Evolutionary conservation across 805 yeast species (phyloP).

Genomic region (Wickerhamiella occidentalis): DNA sequence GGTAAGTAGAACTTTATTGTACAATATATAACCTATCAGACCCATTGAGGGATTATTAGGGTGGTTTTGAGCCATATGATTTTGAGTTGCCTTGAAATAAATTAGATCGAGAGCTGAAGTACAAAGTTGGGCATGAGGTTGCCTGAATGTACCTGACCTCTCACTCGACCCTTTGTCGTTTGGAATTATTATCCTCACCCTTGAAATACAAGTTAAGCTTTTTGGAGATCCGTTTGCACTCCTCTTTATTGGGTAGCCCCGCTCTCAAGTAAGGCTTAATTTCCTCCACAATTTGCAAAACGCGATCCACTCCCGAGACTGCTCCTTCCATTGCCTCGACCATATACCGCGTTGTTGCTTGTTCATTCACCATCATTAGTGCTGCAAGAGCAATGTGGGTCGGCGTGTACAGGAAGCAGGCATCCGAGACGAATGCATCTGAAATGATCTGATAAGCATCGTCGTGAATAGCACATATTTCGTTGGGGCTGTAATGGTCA

Average conservation of each 20-base stretch:
- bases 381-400: conserved; percentile 93
- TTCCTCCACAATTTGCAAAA: conserved; percentile 22
- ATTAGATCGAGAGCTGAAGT: no score
- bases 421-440: conserved; percentile 66
- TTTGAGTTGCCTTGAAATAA: no score
- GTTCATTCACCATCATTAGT: conserved; percentile 52
- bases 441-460: conserved; percentile 52
- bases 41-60: no score
- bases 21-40: no score
- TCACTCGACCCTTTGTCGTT: conserved; percentile 2
- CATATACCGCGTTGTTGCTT: conserved; percentile 53
- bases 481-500: conserved; percentile 35
- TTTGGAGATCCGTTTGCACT: conserved; percentile 27
- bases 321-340: conserved; percentile 32
- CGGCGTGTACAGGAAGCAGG: conserved; percentile 68
- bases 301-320: conserved; percentile 18
- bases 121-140: no score
- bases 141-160: no score
- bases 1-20: no score
- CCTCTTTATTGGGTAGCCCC: conserved; percentile 23
- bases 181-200: conserved; percentile 4
- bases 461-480: conserved; percentile 60
- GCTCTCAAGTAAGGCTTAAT: conserved; percentile 21
- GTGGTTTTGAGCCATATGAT: no score
- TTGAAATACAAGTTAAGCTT: conserved; percentile 24